Conservation (phyloP, 495 filamentous ascomycete species). For the Xylaria curta region DNA sequence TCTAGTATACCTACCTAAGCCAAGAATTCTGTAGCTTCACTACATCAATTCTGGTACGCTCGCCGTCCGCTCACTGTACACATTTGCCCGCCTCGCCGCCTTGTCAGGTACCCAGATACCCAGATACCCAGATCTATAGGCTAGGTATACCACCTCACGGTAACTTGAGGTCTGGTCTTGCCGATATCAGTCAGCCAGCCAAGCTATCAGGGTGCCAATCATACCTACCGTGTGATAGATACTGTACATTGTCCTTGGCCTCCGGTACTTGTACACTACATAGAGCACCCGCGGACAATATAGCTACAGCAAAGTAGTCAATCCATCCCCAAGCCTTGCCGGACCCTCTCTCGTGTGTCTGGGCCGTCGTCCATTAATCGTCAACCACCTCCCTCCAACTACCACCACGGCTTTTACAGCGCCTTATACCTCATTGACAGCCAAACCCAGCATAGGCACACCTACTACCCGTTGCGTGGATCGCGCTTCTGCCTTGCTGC, state of each 20-base stretch:
- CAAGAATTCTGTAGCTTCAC: background rate
- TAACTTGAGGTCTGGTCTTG: background rate
- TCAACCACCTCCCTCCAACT: conserved; percentile 15
- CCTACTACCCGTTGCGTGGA: background rate
- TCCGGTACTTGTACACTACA: background rate
- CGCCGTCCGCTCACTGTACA: background rate
- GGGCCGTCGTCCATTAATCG: background rate
- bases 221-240: background rate
- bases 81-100: background rate
- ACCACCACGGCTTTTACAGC: background rate
- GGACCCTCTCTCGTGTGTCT: conserved; percentile 15
- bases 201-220: conserved; percentile 18
- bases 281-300: background rate
- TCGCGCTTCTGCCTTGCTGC: background rate
- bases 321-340: conserved; percentile 21
- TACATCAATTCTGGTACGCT: background rate
- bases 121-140: background rate
- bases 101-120: background rate
- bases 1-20: no score
- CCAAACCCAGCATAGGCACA: background rate
- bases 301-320: background rate
- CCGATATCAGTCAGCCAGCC: background rate
- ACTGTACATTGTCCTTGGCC: conserved; percentile 4
- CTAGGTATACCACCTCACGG: background rate
- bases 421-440: background rate